Percentiles rank a stretch among this genome's conserved stretches.
These are phyloP conservation scores for Xerocomellus amylosporus DNA, from an alignment of 768 basidiomycete species.

Conservation along the genomic window DNA sequence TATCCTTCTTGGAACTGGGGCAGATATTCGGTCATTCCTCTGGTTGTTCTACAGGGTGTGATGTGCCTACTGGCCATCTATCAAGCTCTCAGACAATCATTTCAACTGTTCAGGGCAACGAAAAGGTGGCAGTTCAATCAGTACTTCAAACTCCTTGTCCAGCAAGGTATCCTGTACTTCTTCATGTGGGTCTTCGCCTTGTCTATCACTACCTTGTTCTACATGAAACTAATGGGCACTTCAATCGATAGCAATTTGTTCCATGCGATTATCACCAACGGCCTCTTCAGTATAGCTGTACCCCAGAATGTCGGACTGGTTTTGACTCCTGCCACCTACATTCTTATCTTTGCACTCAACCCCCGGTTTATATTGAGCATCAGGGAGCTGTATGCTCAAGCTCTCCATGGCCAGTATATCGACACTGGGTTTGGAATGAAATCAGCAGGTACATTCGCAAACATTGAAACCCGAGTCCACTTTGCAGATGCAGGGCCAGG, in stretches of 20 bases:
- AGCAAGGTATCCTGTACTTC: conserved; percentile 14
- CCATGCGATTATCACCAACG: not conserved
- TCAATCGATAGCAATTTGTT: not conserved
- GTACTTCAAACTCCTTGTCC: conserved; percentile 5
- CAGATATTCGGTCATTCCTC: conserved; percentile 1
- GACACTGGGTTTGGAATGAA: conserved; percentile 7
- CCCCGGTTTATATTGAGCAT: conserved; percentile 9
- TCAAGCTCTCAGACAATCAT: not conserved
- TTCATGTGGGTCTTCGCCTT: not conserved
- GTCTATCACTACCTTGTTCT: not conserved
- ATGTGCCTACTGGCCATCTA: conserved; percentile 7
- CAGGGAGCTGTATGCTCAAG: not conserved
- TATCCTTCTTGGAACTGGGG: conserved; percentile 5
- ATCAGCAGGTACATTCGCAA: not conserved
- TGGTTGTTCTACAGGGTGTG: not conserved
- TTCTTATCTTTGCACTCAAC: not conserved
- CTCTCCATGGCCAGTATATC: not conserved
- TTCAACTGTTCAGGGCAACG: not conserved
- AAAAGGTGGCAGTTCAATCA: conserved; percentile 6
- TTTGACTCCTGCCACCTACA: not conserved
- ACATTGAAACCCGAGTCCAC: not conserved
- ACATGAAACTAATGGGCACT: not conserved
- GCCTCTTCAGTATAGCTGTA: not conserved
- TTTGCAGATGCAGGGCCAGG: not conserved
- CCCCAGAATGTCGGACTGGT: not conserved